Evolutionary conservation across 2,329 filamentous ascomycete genomes (phyloP).

Genomic region (Tolypocladium ophioglossoides): DNA sequence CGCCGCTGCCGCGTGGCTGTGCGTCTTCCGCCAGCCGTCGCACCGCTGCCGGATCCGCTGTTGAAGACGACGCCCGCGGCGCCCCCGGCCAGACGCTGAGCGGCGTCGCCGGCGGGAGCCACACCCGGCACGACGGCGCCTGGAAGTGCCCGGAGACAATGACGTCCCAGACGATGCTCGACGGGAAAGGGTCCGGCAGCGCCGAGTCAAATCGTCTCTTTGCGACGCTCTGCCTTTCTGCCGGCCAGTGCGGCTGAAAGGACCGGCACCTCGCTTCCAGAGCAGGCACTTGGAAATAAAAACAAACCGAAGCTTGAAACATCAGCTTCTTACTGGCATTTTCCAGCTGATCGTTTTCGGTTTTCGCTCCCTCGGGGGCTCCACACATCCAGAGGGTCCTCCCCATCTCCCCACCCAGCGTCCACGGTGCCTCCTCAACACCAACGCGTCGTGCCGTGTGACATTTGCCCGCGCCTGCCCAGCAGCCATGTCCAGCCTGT

Average conservation of each 20-base stretch:
- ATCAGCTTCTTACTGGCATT: no score
- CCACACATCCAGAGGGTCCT: no score
- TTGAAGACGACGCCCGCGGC: constrained; percentile 49
- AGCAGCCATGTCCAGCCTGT: constrained; percentile 29
- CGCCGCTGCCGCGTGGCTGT: constrained; percentile 30
- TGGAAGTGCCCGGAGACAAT: constrained; percentile 44
- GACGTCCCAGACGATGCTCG: constrained; percentile 45
- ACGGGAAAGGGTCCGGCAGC: no score
- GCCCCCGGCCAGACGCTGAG: constrained; percentile 47
- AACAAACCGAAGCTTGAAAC: no score
- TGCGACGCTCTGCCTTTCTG: constrained; percentile 24
- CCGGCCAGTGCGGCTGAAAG: constrained; percentile 22
- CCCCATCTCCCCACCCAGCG: no score
- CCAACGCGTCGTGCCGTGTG: constrained; percentile 16
- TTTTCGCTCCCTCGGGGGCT: no score
- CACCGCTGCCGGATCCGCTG: constrained; percentile 39
- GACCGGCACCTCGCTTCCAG: no score
- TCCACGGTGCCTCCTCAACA: no score
- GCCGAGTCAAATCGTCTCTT: no score
- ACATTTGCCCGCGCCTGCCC: background rate
- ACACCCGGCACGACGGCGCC: constrained; percentile 30
- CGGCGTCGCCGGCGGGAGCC: constrained; percentile 49
- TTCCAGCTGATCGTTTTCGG: no score
- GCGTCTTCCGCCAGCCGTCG: constrained; percentile 47
- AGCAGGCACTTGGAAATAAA: no score